Conservation (phyloP, 805 yeast genomes). For the Peterozyma xylosa region DNA sequence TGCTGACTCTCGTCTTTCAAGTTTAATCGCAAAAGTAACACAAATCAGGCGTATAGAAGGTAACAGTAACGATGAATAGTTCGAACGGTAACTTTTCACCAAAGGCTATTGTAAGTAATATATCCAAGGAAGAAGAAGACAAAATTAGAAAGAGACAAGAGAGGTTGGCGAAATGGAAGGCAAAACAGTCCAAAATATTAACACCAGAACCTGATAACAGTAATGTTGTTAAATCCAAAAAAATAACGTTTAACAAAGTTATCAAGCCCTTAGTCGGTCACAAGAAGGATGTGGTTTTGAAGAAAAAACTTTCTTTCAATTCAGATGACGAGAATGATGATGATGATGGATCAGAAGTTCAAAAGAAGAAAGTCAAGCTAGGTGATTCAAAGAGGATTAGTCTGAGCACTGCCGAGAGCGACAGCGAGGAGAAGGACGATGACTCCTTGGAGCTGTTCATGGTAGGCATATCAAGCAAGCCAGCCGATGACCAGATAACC, state of each 20-base stretch:
- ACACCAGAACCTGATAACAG: constrained; percentile 1
- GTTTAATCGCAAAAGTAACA: too few species aligned
- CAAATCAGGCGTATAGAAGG: too few species aligned
- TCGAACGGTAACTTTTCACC: too few species aligned
- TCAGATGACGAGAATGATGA: constrained; percentile 1
- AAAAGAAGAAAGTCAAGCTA: constrained; percentile 10
- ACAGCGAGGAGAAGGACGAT: constrained; percentile 18
- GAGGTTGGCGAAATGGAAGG: constrained; percentile 53
- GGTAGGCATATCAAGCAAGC: constrained; percentile 16
- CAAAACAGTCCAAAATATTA: constrained; percentile 27
- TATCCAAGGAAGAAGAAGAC: constrained; percentile 20
- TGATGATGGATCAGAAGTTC: constrained; percentile 12
- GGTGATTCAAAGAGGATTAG: not conserved
- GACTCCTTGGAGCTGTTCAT: constrained; percentile 44
- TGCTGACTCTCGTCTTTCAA: too few species aligned
- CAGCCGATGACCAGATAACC: constrained; percentile 7
- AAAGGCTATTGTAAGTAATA: not conserved
- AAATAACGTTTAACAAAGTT: not conserved
- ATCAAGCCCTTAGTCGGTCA: not conserved
- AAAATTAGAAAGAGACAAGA: constrained; percentile 37
- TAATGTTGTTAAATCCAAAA: not conserved
- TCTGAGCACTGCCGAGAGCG: not conserved
- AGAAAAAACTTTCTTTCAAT: not conserved
- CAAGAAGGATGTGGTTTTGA: not conserved
- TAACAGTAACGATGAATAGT: too few species aligned